Evolutionary conservation across 2,329 filamentous ascomycete species (phyloP).

Genomic region (Cladosporium sp.): DNA sequence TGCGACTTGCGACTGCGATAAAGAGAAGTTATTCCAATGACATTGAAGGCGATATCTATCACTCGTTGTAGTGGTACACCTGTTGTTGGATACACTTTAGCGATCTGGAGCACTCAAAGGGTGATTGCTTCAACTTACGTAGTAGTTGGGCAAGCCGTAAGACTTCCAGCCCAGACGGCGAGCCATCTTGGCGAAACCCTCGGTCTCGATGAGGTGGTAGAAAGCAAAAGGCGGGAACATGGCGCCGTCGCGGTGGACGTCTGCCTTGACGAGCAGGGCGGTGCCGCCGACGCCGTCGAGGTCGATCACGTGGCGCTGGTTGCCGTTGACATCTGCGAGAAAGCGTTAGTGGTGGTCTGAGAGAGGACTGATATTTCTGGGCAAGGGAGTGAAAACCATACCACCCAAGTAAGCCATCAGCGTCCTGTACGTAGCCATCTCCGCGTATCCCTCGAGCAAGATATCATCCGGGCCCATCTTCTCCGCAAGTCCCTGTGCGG

Average conservation of each 20-base stretch:
- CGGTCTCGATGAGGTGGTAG: constrained; percentile 94
- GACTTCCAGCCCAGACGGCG: constrained; percentile 77
- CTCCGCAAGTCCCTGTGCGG: constrained; percentile 65
- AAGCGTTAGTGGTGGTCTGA: background rate
- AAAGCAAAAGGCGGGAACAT: constrained; percentile 98
- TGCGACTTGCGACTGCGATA: no score
- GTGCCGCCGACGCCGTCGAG: constrained; percentile 94
- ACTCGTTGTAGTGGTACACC: constrained; percentile 91
- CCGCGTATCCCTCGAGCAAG: constrained; percentile 83
- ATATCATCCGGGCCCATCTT: constrained; percentile 90
- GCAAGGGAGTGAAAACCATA: constrained; percentile 36
- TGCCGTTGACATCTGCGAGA: constrained; percentile 24
- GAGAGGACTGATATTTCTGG: constrained; percentile 35
- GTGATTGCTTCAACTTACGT: constrained; percentile 53
- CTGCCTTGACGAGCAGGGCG: constrained; percentile 86
- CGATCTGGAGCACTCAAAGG: background rate
- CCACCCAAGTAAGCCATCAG: constrained; percentile 81
- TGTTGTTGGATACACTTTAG: constrained; percentile 33
- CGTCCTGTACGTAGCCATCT: constrained; percentile 85
- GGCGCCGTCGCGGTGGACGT: constrained; percentile 92
- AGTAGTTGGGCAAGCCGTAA: constrained; percentile 92
- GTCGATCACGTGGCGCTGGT: constrained; percentile 42
- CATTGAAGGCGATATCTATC: background rate
- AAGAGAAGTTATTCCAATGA: no score
- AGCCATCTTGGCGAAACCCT: constrained; percentile 97